Evolutionary conservation across 2,329 filamentous ascomycete genomes (phyloP).

Genomic region (Scedosporium aurantiacum): DNA sequence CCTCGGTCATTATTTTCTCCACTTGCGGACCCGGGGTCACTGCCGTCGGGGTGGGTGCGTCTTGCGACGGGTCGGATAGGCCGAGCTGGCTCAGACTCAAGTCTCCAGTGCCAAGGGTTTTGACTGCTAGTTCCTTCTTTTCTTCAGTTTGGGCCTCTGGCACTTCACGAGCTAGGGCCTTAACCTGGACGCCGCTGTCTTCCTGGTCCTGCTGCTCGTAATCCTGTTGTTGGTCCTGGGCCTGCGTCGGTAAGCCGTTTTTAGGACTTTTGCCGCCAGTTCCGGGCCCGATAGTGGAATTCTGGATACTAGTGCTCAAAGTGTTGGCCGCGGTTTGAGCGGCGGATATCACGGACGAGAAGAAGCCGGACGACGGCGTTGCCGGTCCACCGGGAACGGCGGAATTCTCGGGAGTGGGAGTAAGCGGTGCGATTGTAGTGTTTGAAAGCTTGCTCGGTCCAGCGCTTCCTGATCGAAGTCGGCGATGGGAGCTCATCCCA

Average conservation of each 20-base stretch:
- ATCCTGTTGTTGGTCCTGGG: not conserved
- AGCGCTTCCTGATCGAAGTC: conserved; percentile 18
- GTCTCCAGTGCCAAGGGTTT: conserved; percentile 81
- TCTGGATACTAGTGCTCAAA: conserved; percentile 63
- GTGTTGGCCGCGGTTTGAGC: conserved; percentile 83
- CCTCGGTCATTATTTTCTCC: conserved; percentile 23
- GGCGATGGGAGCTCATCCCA: conserved; percentile 1
- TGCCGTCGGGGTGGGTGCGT: not conserved
- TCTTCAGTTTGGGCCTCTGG: conserved; percentile 27
- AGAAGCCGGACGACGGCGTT: conserved; percentile 50
- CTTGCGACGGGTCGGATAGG: conserved; percentile 45
- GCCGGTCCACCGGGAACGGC: not conserved
- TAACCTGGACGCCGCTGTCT: conserved; percentile 24
- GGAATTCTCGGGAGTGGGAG: conserved; percentile 57
- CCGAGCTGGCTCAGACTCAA: conserved; percentile 83
- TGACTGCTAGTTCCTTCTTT: conserved; percentile 65
- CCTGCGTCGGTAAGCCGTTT: not conserved
- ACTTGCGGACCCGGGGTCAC: not conserved
- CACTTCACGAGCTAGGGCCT: conserved; percentile 29
- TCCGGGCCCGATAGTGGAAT: conserved; percentile 43
- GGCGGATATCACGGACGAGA: conserved; percentile 84
- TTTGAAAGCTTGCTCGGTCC: conserved; percentile 82
- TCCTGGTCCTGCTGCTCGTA: not conserved
- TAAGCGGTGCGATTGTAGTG: conserved; percentile 58
- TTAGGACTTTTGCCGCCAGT: not conserved